These are phyloP conservation scores for Cystofilobasidium capitatum DNA, from an alignment of 768 basidiomycete species.

Conservation along the genomic window DNA sequence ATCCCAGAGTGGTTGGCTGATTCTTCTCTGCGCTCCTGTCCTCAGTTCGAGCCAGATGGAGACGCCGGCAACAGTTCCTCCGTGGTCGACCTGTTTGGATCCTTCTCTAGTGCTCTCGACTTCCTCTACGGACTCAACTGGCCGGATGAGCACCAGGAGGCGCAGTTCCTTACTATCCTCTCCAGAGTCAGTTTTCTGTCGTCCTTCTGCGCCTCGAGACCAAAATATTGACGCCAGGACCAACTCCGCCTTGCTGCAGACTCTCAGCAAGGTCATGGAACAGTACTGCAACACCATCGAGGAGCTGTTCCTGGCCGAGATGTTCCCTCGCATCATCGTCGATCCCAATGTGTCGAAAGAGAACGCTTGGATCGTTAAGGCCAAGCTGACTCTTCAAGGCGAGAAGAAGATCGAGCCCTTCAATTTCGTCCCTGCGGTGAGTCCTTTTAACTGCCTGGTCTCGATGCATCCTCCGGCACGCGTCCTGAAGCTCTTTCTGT, in stretches of 20 bases:
- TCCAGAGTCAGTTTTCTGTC: constrained; percentile 61
- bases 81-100: constrained; percentile 91
- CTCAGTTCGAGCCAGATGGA: constrained; percentile 54
- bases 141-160: constrained; percentile 81
- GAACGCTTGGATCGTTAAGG: constrained; percentile 49
- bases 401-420: constrained; percentile 93
- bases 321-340: constrained; percentile 48
- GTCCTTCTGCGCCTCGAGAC: too few relatives aligned
- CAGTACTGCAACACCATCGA: constrained; percentile 84
- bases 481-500: not conserved
- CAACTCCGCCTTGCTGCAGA: constrained; percentile 53
- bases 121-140: constrained; percentile 84
- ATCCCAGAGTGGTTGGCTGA: not conserved
- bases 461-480: not conserved
- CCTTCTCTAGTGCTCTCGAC: constrained; percentile 75
- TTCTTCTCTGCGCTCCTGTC: not conserved
- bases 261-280: constrained; percentile 79
- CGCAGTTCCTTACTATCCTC: constrained; percentile 77
- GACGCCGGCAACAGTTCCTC: constrained; percentile 85
- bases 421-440: constrained; percentile 67
- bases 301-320: constrained; percentile 82
- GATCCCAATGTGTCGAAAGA: constrained; percentile 23
- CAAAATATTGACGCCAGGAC: too few relatives aligned
- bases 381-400: constrained; percentile 50
- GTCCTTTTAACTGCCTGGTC: constrained; percentile 23